Evolutionary conservation across 352 stramenopile genomes (phyloP).

Genomic region (Phytopythium cucurbitacearum): DNA sequence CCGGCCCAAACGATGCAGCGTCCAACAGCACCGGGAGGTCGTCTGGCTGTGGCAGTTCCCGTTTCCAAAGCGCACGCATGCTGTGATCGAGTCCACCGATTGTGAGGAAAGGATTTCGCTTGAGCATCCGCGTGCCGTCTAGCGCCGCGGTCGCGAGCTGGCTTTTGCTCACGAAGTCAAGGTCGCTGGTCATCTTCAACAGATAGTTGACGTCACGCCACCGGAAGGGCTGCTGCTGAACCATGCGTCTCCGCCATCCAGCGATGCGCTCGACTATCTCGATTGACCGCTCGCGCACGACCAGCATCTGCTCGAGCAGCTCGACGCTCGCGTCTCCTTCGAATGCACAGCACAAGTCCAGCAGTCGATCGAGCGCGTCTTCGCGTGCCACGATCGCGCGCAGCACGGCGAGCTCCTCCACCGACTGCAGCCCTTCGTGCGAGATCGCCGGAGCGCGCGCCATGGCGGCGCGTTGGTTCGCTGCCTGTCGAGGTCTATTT

Average conservation of each 20-base stretch:
- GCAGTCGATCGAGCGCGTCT: slow-evolving; percentile 41
- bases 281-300: slow-evolving; percentile 42
- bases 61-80: slow-evolving; percentile 46
- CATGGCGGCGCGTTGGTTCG: not conserved
- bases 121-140: slow-evolving; percentile 45
- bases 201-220: slow-evolving; percentile 68
- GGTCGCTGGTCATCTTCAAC: slow-evolving; percentile 58
- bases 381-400: slow-evolving; percentile 61
- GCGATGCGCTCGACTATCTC: slow-evolving; percentile 52
- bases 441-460: slow-evolving; percentile 21
- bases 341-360: slow-evolving; percentile 48
- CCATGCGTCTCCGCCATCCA: slow-evolving; percentile 57
- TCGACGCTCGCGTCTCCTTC: slow-evolving; percentile 33
- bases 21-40: slow-evolving; percentile 57
- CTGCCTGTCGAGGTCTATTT: not conserved
- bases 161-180: slow-evolving; percentile 76
- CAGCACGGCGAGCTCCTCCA: slow-evolving; percentile 64
- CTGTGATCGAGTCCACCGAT: slow-evolving; percentile 64
- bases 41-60: slow-evolving; percentile 47
- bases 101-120: slow-evolving; percentile 70
- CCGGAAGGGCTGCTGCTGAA: slow-evolving; percentile 47
- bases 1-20: slow-evolving; percentile 35
- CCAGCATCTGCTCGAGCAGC: slow-evolving; percentile 44
- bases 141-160: slow-evolving; percentile 43
- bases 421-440: slow-evolving; percentile 46